phyloP scores from a whole-genome alignment of 2,329 filamentous ascomycete genomes.

The Trichophyton equinum region DNA sequence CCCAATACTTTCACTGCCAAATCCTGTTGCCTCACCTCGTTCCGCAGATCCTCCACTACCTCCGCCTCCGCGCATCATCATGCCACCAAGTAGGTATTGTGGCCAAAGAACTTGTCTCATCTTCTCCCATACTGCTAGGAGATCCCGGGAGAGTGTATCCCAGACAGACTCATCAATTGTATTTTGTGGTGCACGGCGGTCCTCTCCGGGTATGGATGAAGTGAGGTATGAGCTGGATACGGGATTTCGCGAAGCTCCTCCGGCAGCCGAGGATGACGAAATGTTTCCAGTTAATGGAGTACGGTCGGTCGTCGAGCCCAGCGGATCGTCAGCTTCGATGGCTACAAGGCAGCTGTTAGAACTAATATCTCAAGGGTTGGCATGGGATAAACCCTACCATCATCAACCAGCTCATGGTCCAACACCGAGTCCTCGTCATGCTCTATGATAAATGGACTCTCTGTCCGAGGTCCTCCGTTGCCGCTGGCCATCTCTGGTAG shows the following conservation, averaged over 20 bases:
- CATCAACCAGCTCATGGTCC: constrained; percentile 64
- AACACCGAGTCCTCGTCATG: constrained; percentile 49
- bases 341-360: constrained; percentile 31
- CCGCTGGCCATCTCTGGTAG: constrained; percentile 22
- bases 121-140: constrained; percentile 92
- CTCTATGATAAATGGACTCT: constrained; percentile 45
- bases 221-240: constrained; percentile 74
- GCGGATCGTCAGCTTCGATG: constrained; percentile 84
- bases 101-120: constrained; percentile 95
- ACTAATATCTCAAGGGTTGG: background rate
- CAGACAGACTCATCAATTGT: constrained; percentile 97
- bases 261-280: constrained; percentile 19
- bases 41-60: constrained; percentile 43
- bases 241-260: constrained; percentile 3
- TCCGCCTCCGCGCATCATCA: constrained; percentile 47
- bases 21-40: constrained; percentile 39
- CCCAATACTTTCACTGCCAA: constrained; percentile 31
- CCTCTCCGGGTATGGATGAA: constrained; percentile 80
- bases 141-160: constrained; percentile 87
- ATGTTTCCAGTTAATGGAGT: constrained; percentile 79
- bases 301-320: constrained; percentile 55
- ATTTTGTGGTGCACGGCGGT: constrained; percentile 75
- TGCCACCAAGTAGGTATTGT: constrained; percentile 70
- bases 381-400: constrained; percentile 32
- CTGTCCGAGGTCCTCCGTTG: constrained; percentile 24